phyloP scores from a whole-genome alignment of 2,329 filamentous ascomycete species.

The Aspergillus awamori region DNA sequence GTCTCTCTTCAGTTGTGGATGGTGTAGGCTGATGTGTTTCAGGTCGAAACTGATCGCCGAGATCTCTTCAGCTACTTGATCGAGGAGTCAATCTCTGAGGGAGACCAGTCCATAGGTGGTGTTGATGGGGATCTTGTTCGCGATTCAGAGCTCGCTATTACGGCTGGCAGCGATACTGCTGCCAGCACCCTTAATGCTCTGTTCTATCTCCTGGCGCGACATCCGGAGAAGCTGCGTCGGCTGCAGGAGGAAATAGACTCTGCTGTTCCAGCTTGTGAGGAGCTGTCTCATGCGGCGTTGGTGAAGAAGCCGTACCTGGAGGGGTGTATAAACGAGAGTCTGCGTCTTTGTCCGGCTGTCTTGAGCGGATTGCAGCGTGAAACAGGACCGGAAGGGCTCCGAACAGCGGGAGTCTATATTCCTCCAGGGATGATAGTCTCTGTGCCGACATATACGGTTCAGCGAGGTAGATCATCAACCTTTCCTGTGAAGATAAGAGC shows the following conservation, averaged over 20 bases:
- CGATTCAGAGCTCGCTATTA: constrained; percentile 15
- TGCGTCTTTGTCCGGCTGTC: constrained; percentile 10
- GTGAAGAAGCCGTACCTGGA: constrained; percentile 11
- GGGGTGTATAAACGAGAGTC: constrained; percentile 13
- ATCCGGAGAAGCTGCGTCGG: constrained; percentile 6
- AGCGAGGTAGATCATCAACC: constrained; percentile 1
- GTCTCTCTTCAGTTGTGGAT: neutral
- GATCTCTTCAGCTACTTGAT: constrained; percentile 18
- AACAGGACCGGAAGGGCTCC: constrained; percentile 10
- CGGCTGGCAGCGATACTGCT: constrained; percentile 14
- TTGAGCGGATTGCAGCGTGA: constrained; percentile 16
- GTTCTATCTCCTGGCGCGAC: constrained; percentile 12
- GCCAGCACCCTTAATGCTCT: constrained; percentile 4
- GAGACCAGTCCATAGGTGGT: neutral
- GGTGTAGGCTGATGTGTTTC: neutral
- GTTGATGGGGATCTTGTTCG: constrained; percentile 8
- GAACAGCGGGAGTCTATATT: constrained; percentile 11
- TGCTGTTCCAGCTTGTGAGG: neutral
- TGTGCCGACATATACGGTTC: constrained; percentile 14
- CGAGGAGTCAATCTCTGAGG: neutral
- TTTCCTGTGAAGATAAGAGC: neutral
- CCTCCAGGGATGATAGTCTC: constrained; percentile 13
- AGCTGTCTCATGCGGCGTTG: constrained; percentile 4
- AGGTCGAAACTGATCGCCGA: neutral
- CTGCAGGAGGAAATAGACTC: constrained; percentile 13